A percentile compares a stretch with the other conserved stretches of the same genome.
Evolutionary conservation across 2,329 filamentous ascomycete genomes (phyloP).

Genomic region (Fusarium pseudonygamai): DNA sequence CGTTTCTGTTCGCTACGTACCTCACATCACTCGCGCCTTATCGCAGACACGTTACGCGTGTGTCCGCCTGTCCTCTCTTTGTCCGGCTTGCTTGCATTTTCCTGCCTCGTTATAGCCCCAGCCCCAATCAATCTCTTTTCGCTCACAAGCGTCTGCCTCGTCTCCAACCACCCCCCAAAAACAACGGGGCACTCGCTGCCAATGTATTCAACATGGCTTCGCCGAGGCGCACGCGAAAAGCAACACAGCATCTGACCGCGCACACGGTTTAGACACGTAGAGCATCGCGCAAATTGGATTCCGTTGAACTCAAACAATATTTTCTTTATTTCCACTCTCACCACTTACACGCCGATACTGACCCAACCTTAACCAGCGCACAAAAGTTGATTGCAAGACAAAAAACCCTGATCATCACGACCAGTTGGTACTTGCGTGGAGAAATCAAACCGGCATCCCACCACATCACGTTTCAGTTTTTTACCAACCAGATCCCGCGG

Average conservation of each 20-base stretch:
- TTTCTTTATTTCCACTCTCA: constrained; percentile 1
- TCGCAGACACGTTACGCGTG: constrained; percentile 17
- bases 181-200: constrained; percentile 20
- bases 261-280: constrained; percentile 15
- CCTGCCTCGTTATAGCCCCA: constrained; percentile 18
- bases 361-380: constrained; percentile 9
- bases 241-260: constrained; percentile 31
- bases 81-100: constrained; percentile 4
- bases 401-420: constrained; percentile 1
- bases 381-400: neutral
- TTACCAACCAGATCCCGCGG: constrained; percentile 34
- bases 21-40: constrained; percentile 10
- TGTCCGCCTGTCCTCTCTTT: neutral
- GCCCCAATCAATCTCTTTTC: constrained; percentile 22
- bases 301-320: neutral
- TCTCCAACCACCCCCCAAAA: constrained; percentile 32
- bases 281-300: constrained; percentile 5
- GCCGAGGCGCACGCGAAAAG: constrained; percentile 20
- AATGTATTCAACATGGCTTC: constrained; percentile 12
- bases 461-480: constrained; percentile 14
- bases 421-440: constrained; percentile 31
- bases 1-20: constrained; percentile 6
- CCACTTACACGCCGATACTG: constrained; percentile 2
- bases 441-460: constrained; percentile 18
- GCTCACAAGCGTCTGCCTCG: constrained; percentile 12